Conservation (phyloP, 202 grass and related monocot genomes). For the Brachypodium distachyon region DNA sequence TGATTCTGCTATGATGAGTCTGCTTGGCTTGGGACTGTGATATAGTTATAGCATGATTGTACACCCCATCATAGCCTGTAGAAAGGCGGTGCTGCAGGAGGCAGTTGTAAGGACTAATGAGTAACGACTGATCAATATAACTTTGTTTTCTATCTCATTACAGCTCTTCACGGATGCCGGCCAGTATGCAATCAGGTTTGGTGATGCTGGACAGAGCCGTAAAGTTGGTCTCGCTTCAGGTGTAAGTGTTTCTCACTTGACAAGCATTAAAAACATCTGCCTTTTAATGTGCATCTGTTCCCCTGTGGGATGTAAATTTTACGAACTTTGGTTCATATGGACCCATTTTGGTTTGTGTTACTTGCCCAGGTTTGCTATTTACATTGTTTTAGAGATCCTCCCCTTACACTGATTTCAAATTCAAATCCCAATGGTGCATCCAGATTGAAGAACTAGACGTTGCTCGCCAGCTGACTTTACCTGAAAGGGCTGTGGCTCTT, state of each 20-base stretch:
- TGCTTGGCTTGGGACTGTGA: neutral
- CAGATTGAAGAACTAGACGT: slow-evolving; percentile 70
- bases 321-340: neutral
- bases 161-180: slow-evolving; percentile 99
- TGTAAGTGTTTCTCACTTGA: slow-evolving; percentile 36
- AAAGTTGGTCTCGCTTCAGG: slow-evolving; percentile 19
- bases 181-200: slow-evolving; percentile 91
- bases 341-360: neutral
- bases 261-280: neutral
- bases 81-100: too few species aligned
- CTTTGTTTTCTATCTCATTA: slow-evolving; percentile 1
- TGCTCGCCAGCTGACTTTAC: slow-evolving; percentile 61
- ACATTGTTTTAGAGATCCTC: neutral
- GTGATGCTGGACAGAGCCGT: slow-evolving; percentile 33
- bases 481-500: slow-evolving; percentile 81
- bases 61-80: neutral
- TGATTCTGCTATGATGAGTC: neutral
- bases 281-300: neutral
- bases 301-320: neutral
- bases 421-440: neutral
- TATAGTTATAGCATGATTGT: neutral
- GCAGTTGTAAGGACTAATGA: neutral
- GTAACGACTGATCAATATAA: neutral
- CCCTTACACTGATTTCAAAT: neutral
- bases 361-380: neutral